Evolutionary conservation across 192 early-diverging fungal species (phyloP).

Genomic region (Gamsiella multidivaricata): DNA sequence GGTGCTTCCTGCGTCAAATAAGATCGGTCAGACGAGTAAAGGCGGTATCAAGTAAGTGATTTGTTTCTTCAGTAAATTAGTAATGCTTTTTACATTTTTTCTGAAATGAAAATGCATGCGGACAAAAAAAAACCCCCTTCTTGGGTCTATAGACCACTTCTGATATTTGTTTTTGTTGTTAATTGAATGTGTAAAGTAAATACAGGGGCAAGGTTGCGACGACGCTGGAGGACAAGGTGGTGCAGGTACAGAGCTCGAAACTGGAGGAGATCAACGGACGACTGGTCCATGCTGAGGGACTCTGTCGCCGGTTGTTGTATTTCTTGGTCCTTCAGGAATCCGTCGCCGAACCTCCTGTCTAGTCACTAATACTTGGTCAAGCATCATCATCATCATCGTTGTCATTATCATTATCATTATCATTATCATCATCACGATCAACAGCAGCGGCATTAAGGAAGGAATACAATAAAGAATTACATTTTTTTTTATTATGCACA

Average conservation of each 20-base stretch:
- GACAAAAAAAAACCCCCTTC: too few species aligned
- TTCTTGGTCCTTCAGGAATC: conserved; percentile 49
- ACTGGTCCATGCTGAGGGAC: conserved; percentile 20
- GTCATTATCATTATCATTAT: too few species aligned
- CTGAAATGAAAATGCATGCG: not conserved
- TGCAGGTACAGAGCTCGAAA: conserved; percentile 42
- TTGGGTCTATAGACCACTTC: not conserved
- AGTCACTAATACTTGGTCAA: too few species aligned
- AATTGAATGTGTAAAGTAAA: conserved; percentile 36
- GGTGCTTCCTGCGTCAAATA: conserved; percentile 26
- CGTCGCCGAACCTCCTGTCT: not conserved
- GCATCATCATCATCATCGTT: too few species aligned
- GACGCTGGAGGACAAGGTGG: conserved; percentile 49
- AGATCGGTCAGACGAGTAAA: conserved; percentile 47
- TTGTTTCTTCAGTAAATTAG: not conserved
- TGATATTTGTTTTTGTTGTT: not conserved
- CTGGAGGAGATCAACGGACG: conserved; percentile 34
- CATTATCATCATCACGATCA: too few species aligned
- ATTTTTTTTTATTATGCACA: too few species aligned
- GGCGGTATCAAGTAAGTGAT: conserved; percentile 45
- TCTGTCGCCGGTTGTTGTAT: conserved; percentile 37
- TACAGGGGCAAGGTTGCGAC: conserved; percentile 50
- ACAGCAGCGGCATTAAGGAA: too few species aligned
- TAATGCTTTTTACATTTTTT: not conserved
- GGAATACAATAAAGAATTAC: too few species aligned